Evolutionary conservation across 148 eudicot species (phyloP).

Genomic region (Cornus controversa): DNA sequence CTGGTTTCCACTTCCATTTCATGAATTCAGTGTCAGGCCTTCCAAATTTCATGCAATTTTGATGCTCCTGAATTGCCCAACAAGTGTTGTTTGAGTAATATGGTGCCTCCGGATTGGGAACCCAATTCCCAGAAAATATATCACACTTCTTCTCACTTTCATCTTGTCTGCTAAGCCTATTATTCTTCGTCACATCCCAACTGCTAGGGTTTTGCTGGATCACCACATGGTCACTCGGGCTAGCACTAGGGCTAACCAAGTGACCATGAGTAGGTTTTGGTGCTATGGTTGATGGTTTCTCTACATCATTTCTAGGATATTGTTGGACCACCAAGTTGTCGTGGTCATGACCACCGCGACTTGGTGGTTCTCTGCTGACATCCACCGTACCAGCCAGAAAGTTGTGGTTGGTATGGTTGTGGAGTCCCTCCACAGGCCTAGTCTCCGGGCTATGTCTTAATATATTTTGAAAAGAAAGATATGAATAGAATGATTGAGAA

Average conservation of each 20-base stretch:
- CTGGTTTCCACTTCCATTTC: constrained; percentile 61
- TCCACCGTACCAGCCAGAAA: too few relatives aligned
- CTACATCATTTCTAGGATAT: background rate
- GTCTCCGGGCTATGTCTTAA: too few relatives aligned
- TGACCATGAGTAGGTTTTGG: too few relatives aligned
- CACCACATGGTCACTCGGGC: background rate
- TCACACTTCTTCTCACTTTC: constrained; percentile 28
- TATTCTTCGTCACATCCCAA: background rate
- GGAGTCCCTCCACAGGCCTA: too few relatives aligned
- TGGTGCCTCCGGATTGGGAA: constrained; percentile 36
- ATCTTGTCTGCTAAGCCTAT: background rate
- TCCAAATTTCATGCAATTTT: constrained; percentile 54
- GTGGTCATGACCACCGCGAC: too few relatives aligned
- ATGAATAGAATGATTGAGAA: background rate
- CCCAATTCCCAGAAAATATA: constrained; percentile 50
- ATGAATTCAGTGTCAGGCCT: constrained; percentile 39
- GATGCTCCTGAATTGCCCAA: constrained; percentile 50
- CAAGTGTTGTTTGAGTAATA: constrained; percentile 51
- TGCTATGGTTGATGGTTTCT: background rate
- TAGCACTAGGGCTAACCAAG: background rate
- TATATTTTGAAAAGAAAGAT: background rate
- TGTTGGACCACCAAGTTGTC: too few relatives aligned
- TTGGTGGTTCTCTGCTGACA: too few relatives aligned
- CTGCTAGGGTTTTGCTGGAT: background rate
- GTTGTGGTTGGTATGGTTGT: too few relatives aligned